Evolutionary conservation across 305 asterid species (phyloP).

Genomic region (Solanum hybrid): DNA sequence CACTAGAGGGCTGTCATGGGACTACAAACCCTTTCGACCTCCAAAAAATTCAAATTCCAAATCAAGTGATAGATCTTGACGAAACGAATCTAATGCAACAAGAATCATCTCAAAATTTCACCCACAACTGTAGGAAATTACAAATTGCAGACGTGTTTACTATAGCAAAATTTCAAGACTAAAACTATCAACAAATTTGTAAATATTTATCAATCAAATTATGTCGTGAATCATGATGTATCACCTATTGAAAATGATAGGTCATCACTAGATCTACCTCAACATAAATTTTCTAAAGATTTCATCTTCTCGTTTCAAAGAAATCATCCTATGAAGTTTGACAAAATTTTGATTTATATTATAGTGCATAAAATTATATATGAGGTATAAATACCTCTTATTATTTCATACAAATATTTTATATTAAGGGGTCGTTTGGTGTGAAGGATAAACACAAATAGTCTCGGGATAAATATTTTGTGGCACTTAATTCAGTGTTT

Average conservation of each 20-base stretch:
- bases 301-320: background rate
- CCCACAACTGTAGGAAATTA: background rate
- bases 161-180: background rate
- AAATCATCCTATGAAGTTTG: background rate
- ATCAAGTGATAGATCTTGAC: background rate
- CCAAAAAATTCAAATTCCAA: background rate
- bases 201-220: background rate
- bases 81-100: background rate
- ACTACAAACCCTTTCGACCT: background rate
- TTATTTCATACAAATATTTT: background rate
- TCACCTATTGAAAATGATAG: background rate
- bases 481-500: background rate
- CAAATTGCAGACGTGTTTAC: background rate
- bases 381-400: background rate
- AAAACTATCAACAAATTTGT: background rate
- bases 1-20: background rate
- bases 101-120: background rate
- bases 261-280: background rate
- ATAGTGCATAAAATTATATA: background rate
- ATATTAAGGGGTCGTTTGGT: background rate
- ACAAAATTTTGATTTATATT: background rate
- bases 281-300: background rate
- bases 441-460: background rate
- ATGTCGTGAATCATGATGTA: background rate
- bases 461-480: background rate